These are phyloP conservation scores for Eragrostis nindensis DNA, from an alignment of 176 grass and related monocot species.

Conservation along the genomic window DNA sequence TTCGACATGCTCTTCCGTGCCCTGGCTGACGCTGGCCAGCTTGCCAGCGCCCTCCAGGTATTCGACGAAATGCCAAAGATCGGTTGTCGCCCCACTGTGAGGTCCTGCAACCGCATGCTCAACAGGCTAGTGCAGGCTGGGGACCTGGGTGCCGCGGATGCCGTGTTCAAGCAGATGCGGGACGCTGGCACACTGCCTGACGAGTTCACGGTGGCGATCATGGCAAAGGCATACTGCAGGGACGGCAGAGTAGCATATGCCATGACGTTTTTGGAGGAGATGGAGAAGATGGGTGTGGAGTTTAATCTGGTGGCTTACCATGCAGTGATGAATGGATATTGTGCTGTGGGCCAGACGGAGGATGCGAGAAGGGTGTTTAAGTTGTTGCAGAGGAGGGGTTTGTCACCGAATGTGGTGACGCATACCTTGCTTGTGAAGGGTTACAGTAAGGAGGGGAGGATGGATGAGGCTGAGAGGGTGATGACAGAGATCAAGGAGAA, in stretches of 20 bases:
- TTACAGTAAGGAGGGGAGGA: conserved; percentile 68
- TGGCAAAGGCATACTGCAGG: conserved; percentile 83
- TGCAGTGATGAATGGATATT: conserved; percentile 72
- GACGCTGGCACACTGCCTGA: conserved; percentile 56
- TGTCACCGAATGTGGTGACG: conserved; percentile 72
- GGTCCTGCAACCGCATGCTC: conserved; percentile 82
- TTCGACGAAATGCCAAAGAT: conserved; percentile 82
- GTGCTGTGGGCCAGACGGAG: conserved; percentile 53
- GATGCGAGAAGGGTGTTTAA: conserved; percentile 55
- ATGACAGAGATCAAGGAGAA: conserved; percentile 60
- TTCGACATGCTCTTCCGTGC: conserved; percentile 89
- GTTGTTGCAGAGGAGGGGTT: conserved; percentile 43
- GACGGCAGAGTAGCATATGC: conserved; percentile 45
- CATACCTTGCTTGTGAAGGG: conserved; percentile 88
- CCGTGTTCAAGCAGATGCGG: conserved; percentile 75
- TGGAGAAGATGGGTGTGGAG: conserved; percentile 72
- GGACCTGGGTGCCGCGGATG: conserved; percentile 33
- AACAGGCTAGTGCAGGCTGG: conserved; percentile 64
- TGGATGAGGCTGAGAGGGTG: conserved; percentile 66
- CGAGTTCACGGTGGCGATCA: conserved; percentile 64
- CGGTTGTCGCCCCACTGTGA: conserved; percentile 67
- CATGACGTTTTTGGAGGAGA: conserved; percentile 55
- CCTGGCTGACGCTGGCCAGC: conserved; percentile 45
- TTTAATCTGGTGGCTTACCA: conserved; percentile 83
- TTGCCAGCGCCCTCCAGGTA: conserved; percentile 66